Evolutionary conservation across 352 stramenopile species (phyloP).

Genomic region (Phytopythium montanum): DNA sequence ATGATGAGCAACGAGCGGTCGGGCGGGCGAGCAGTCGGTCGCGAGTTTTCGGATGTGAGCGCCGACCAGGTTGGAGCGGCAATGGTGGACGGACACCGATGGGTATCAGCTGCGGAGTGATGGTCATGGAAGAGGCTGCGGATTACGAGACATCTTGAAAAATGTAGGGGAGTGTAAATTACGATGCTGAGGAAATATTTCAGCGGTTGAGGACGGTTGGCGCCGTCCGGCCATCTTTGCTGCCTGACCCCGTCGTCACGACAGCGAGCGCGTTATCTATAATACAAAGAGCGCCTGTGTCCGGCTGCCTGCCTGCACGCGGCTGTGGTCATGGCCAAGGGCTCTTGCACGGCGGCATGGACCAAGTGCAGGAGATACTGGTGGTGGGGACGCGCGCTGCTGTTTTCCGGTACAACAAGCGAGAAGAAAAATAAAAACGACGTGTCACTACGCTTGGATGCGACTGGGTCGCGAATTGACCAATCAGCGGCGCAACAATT

Average conservation of each 20-base stretch:
- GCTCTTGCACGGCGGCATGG: no score
- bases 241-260: no score
- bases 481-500: neutral
- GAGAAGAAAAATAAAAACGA: neutral
- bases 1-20: conserved; percentile 8
- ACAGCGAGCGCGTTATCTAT: no score
- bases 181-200: no score
- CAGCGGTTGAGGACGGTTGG: no score
- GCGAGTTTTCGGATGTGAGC: neutral
- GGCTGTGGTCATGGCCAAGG: no score
- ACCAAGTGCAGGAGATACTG: neutral
- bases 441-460: neutral
- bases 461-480: neutral
- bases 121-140: conserved; percentile 8
- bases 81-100: neutral
- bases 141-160: neutral
- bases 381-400: neutral
- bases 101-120: conserved; percentile 1
- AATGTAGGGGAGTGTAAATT: no score
- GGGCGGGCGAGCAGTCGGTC: neutral
- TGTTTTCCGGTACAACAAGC: neutral
- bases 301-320: no score
- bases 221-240: no score
- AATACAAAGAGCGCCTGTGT: no score
- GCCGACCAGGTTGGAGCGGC: no score